Conservation (phyloP, 768 basidiomycete species). For the Agaricus sinodeliciosus region DNA sequence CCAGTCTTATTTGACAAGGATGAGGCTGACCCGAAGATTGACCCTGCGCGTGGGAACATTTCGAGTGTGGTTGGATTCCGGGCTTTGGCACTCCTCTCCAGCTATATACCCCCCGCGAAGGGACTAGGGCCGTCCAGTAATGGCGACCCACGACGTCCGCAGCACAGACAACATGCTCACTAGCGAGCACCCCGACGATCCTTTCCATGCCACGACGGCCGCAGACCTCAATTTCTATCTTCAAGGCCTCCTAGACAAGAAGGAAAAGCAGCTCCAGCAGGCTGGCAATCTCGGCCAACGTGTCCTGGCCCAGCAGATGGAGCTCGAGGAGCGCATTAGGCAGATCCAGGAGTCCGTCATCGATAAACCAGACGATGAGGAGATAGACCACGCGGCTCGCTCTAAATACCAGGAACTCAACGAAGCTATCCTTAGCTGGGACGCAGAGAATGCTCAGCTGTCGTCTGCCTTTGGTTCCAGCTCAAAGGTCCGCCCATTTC, state of each 20-base stretch:
- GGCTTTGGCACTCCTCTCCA: neutral
- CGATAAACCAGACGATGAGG: slow-evolving; percentile 9
- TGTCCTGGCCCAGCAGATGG: slow-evolving; percentile 88
- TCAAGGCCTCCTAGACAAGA: slow-evolving; percentile 73
- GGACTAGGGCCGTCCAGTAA: neutral
- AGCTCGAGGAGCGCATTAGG: slow-evolving; percentile 82
- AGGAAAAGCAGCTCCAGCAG: slow-evolving; percentile 88
- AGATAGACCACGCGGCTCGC: slow-evolving; percentile 50
- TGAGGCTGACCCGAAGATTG: too few relatives aligned
- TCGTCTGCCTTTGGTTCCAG: slow-evolving; percentile 60
- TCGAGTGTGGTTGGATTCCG: neutral
- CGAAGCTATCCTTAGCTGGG: slow-evolving; percentile 71
- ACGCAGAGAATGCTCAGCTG: slow-evolving; percentile 70
- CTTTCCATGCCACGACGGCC: slow-evolving; percentile 25
- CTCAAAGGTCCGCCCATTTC: slow-evolving; percentile 14
- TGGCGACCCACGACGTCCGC: neutral
- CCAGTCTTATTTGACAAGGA: too few relatives aligned
- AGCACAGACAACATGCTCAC: neutral
- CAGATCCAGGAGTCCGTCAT: slow-evolving; percentile 43
- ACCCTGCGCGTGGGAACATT: neutral
- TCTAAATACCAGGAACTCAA: slow-evolving; percentile 73
- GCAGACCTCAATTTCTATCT: slow-evolving; percentile 58
- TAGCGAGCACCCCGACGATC: neutral
- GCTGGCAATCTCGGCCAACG: slow-evolving; percentile 91
- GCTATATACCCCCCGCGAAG: neutral